Base-by-base conservation (phyloP, 441 rosid species). In the Jatropha podagrica region DNA sequence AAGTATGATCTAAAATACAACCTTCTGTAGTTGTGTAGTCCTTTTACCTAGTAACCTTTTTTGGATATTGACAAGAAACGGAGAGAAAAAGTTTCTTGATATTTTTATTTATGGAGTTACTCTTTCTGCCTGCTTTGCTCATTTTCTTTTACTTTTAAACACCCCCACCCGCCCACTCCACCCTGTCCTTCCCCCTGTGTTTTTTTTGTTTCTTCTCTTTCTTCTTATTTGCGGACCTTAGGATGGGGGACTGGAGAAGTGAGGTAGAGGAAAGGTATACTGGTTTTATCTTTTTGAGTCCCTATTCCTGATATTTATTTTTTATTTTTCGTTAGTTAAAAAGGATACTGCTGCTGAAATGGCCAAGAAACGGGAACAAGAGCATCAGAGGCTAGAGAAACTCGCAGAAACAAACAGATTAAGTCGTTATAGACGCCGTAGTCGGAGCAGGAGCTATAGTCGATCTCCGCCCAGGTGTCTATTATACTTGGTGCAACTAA, bases 281-380 rank as follows among this genome's bases (percentile, higher is more conserved):
- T 41, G 37, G 7, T 46, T 51, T 2, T n/a, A 1, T 23, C 20
- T 15, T 48, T 26, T 42, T 59, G 11, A 26, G n/a, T 44, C 6
- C 5, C 6, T 52, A 52, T 52, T 17, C 23, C 46, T n/a, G 23
- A 17, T 49, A 4, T 70, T 41, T 68, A 41, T 67, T 68, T 48
- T 48, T 40, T 26, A 46, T 40, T 67, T 52, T 37, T 38, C 58
- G 86, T 69, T 92, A 96, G 99, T 96, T 79, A 96, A 91, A 85
- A 96, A 96, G 72, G 99, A 96, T 81, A 87, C 97, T 79, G 98
- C 96, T 72, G 90, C 92, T 37, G 98, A 92, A 84, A 88, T 86
- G 72, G 97, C 95, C 75, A 96, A 96, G 85, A 96, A 94, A 78
- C 84, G 87, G 79, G 99, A 96, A 81, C 99, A 90, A 69, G 99